Conservation (phyloP, 768 basidiomycete species). For the Clitopilus hobsonii region DNA sequence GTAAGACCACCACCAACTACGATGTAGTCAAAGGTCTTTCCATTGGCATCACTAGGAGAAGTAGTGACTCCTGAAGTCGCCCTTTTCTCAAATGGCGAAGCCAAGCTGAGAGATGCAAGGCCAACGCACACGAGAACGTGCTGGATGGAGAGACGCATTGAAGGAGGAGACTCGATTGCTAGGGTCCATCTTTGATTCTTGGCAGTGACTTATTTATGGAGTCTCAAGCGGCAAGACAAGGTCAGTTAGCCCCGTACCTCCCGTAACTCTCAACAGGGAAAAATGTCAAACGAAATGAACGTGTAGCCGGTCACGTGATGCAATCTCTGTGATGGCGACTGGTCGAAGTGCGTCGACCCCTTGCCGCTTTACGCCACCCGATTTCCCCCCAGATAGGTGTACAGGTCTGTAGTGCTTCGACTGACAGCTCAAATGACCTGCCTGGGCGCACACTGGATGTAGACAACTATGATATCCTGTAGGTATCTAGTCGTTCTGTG, state of each 20-base stretch:
- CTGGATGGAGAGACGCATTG: background rate
- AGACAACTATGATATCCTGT: no score
- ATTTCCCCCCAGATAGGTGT: background rate
- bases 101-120: background rate
- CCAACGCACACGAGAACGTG: background rate
- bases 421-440: no score
- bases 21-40: slow-evolving; percentile 38
- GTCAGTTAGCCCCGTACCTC: background rate
- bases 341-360: no score
- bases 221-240: background rate
- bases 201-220: background rate
- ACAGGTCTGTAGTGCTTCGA: background rate
- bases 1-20: slow-evolving; percentile 43
- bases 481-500: no score
- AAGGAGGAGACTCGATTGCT: background rate
- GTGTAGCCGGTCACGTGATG: background rate
- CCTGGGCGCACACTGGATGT: no score
- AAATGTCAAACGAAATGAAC: background rate
- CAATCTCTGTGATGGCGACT: background rate
- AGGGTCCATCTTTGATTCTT: no score
- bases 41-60: slow-evolving; percentile 23
- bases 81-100: slow-evolving; percentile 13
- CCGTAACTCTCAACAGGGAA: background rate
- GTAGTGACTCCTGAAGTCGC: slow-evolving; percentile 28
- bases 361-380: background rate